phyloP scores from a whole-genome alignment of 2,329 filamentous ascomycete species.

The Seiridium unicorne region DNA sequence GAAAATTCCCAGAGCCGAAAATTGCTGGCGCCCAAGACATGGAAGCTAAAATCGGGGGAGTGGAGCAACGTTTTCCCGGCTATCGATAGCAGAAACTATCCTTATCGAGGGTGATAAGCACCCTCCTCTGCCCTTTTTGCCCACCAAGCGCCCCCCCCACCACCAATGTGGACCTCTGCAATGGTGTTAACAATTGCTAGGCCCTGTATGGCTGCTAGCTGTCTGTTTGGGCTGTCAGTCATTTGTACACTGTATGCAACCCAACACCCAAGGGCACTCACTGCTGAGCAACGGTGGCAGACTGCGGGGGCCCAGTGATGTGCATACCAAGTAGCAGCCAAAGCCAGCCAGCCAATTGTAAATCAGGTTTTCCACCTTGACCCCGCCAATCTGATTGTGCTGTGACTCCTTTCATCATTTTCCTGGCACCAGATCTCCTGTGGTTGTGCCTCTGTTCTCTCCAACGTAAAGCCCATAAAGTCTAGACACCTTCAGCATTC shows the following conservation, averaged over 20 bases:
- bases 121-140: too few species aligned
- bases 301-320: background rate
- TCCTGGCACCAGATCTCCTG: background rate
- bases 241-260: too few species aligned
- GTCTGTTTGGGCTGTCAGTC: too few species aligned
- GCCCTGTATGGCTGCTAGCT: too few species aligned
- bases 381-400: background rate
- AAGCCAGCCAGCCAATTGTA: constrained; percentile 1
- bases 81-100: background rate
- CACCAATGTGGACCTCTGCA: too few species aligned
- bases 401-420: constrained; percentile 5
- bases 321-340: background rate
- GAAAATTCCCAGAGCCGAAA: background rate
- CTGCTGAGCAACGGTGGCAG: too few species aligned
- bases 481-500: background rate
- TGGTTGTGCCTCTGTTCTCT: background rate
- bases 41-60: background rate
- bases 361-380: background rate
- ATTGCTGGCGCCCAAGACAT: background rate
- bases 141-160: too few species aligned
- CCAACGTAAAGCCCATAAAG: background rate
- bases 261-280: too few species aligned
- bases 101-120: too few species aligned
- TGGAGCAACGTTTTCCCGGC: background rate
- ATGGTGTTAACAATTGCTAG: too few species aligned